phyloP scores from a whole-genome alignment of 2,329 filamentous ascomycete genomes.

The Talaromyces piceae region DNA sequence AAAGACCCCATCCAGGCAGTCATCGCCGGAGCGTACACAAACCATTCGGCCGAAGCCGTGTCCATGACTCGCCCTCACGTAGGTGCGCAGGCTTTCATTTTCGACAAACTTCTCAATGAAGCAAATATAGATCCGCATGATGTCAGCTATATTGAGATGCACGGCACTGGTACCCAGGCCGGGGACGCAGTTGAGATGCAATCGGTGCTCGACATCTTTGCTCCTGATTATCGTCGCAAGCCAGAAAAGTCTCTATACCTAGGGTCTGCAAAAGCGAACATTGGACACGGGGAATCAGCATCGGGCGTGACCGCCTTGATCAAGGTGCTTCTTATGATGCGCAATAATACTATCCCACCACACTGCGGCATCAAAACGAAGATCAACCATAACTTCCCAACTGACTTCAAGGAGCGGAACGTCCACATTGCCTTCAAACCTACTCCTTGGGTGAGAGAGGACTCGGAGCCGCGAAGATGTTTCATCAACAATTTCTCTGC shows the following conservation, averaged over 20 bases:
- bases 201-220: conserved; percentile 31
- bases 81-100: conserved; percentile 31
- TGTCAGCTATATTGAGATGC: conserved; percentile 34
- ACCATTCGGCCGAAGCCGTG: conserved; percentile 41
- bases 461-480: conserved; percentile 29
- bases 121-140: conserved; percentile 30
- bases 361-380: conserved; percentile 58
- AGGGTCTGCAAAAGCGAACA: conserved; percentile 29
- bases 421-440: conserved; percentile 40
- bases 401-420: conserved; percentile 26
- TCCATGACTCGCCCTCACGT: conserved; percentile 39
- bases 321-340: conserved; percentile 59
- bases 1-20: conserved; percentile 38
- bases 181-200: conserved; percentile 32
- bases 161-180: conserved; percentile 37
- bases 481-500: conserved; percentile 63
- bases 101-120: conserved; percentile 29
- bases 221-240: conserved; percentile 21
- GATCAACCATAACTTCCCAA: conserved; percentile 28
- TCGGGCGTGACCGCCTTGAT: conserved; percentile 39
- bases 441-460: conserved; percentile 22
- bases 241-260: conserved; percentile 26
- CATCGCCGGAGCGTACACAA: conserved; percentile 36
- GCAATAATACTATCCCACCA: conserved; percentile 56
- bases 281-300: conserved; percentile 39